Conservation (phyloP, 371 early-diverging fungal genomes). For the Nematocida displodere region DNA sequence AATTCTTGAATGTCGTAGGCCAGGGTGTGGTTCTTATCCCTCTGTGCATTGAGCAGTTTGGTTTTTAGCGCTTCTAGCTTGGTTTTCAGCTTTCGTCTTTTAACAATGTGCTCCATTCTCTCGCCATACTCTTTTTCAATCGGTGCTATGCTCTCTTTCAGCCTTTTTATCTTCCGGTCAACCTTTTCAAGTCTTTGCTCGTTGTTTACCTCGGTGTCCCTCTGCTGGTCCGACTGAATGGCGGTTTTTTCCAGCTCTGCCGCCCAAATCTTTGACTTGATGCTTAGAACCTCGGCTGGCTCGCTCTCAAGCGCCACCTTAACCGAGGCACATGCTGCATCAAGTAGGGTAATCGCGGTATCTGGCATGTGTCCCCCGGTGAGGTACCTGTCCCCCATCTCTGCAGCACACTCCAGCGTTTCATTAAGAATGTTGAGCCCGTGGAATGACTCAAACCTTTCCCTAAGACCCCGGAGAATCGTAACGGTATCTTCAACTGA, state of each 20-base stretch:
- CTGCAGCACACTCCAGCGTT: conserved; percentile 74
- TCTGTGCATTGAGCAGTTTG: conserved; percentile 59
- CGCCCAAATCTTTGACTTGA: conserved; percentile 66
- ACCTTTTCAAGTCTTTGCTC: conserved; percentile 53
- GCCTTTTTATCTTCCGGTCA: conserved; percentile 49
- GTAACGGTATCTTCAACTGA: conserved; percentile 76
- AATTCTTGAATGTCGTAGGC: conserved; percentile 69
- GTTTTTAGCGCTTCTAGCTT: conserved; percentile 62
- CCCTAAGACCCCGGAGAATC: conserved; percentile 74
- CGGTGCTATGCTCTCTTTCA: conserved; percentile 52
- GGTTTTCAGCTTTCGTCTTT: conserved; percentile 56
- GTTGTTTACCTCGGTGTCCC: conserved; percentile 35
- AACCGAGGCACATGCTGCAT: conserved; percentile 76
- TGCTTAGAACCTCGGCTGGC: conserved; percentile 71
- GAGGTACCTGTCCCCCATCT: conserved; percentile 73
- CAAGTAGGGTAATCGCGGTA: conserved; percentile 79
- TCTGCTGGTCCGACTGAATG: conserved; percentile 57
- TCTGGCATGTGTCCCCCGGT: conserved; percentile 75
- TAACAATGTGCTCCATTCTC: conserved; percentile 58
- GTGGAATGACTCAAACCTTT: conserved; percentile 76
- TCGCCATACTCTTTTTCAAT: conserved; percentile 57
- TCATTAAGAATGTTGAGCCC: conserved; percentile 75
- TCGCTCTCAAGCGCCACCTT: conserved; percentile 75
- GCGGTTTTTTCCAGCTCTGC: conserved; percentile 62
- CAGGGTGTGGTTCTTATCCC: conserved; percentile 56